A percentile compares a stretch with the other conserved stretches of the same genome.
Conservation (phyloP, 2,329 filamentous ascomycete species). For the Hortaea werneckii region DNA sequence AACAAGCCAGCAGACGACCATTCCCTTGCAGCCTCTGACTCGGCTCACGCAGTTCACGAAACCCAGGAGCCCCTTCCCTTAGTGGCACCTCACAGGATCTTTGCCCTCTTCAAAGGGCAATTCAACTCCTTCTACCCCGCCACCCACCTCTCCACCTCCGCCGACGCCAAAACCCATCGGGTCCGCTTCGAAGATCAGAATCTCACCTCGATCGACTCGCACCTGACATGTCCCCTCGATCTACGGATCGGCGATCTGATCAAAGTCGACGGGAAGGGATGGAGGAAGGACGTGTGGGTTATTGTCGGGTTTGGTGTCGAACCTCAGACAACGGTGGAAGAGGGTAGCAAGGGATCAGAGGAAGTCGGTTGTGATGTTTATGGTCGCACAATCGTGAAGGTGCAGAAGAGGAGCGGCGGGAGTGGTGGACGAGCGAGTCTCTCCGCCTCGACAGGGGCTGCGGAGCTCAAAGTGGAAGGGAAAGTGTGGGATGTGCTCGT, state of each 20-base stretch:
- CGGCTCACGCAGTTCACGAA: neutral
- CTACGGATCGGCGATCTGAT: constrained; percentile 35
- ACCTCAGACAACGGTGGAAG: too few relatives aligned
- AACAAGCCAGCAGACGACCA: neutral
- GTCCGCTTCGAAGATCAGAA: constrained; percentile 41
- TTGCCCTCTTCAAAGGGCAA: constrained; percentile 48
- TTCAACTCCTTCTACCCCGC: constrained; percentile 48
- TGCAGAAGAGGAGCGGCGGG: constrained; percentile 30
- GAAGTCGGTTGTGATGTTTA: constrained; percentile 28
- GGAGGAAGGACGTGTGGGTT: constrained; percentile 36
- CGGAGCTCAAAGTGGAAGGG: constrained; percentile 9
- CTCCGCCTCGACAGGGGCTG: constrained; percentile 3
- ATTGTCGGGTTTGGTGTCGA: constrained; percentile 32
- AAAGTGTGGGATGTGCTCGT: constrained; percentile 29
- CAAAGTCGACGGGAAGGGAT: constrained; percentile 35
- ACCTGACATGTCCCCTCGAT: constrained; percentile 33
- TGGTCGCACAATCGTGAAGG: constrained; percentile 31
- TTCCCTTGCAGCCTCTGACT: neutral
- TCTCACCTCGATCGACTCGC: constrained; percentile 29
- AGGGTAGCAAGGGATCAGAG: too few relatives aligned
- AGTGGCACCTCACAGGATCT: constrained; percentile 39
- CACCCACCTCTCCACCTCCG: constrained; percentile 42
- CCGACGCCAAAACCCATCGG: constrained; percentile 32
- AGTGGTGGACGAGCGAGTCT: constrained; percentile 22
- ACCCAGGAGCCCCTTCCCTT: neutral